Evolutionary conservation across 2,329 filamentous ascomycete genomes (phyloP), one percentile per base, ranked within the genome.

Genomic region (Colletotrichum destructivum): DNA sequence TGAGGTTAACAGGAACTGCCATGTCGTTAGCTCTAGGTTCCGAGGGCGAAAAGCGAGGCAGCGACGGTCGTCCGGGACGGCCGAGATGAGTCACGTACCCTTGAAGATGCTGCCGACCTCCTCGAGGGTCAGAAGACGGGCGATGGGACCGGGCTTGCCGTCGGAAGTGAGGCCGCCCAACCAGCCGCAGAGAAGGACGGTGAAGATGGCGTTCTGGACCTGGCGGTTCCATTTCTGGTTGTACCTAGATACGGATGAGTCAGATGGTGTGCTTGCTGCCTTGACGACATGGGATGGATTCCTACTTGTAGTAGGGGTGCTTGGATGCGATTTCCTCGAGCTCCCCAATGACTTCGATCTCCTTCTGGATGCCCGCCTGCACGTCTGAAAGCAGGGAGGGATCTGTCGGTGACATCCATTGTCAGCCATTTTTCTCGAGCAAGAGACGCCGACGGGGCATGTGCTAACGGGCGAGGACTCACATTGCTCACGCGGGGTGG

Each of bases 241-340:
- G 86, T 97, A 92, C 76, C 90, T 91, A 69, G 15, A 8, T 42
- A 16, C 4, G 38, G 15, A 38, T 76, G 54, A 72, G 56, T 69
- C n/a, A 76, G 31, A 57, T 38, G 35, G 26, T 8, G 46, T 40
- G 6, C 40, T 26, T 38, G 46, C 23, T 31, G 23, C 38, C n/a
- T 44, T 23, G 18, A 40, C 11, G 35, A 23, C 56, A 18, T 35
- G 51, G 4, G 21, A 40, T 61, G 18, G 38, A 52, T 9, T 65
- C 83, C 57, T 79, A 98, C 88, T 98, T 98, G 90, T 98, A 99
- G 87, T 98, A 99, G 0, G 96, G 96, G 78, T 97, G 92, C 80
- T 93, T 88, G 35, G 94, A 95, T 2, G 95, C 94, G 66, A 94
- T 89, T 66, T 87, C 83, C 73, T 90, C 89, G 55, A 99, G 89